Evolutionary conservation across 208 protist species (phyloP).

Genomic region (Acanthamoeba lenticulata): DNA sequence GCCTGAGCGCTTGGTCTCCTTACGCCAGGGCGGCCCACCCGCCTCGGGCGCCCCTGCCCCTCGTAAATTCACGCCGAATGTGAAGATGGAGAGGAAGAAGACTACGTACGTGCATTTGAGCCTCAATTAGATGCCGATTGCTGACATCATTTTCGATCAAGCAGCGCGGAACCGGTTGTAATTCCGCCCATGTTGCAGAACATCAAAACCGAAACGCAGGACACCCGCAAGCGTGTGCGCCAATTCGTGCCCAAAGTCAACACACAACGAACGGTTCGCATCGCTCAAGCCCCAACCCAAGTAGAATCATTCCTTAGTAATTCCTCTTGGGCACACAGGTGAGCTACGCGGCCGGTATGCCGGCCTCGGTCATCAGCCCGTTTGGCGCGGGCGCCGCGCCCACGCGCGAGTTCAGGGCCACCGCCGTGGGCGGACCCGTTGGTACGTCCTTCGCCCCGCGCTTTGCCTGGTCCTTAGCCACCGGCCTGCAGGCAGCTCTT

Average conservation of each 20-base stretch:
- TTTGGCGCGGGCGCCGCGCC: neutral
- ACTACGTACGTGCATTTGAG: conserved; percentile 21
- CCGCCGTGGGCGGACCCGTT: neutral
- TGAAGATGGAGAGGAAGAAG: conserved; percentile 46
- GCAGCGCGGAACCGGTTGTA: neutral
- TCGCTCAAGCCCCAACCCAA: no score
- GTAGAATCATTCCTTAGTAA: no score
- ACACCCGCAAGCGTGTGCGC: conserved; percentile 30
- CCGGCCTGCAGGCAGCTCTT: no score
- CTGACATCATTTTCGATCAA: no score
- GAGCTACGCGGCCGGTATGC: conserved; percentile 41
- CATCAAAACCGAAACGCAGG: conserved; percentile 31
- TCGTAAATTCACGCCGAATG: conserved; percentile 32
- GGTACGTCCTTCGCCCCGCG: neutral
- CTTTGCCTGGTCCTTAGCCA: no score
- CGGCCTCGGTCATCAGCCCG: conserved; percentile 27
- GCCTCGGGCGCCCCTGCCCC: neutral
- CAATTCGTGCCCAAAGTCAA: conserved; percentile 6
- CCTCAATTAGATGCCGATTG: no score
- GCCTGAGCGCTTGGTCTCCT: conserved; percentile 12
- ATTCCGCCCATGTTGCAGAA: conserved; percentile 44
- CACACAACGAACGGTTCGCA: conserved; percentile 9
- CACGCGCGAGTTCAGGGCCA: neutral
- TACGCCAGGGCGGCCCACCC: neutral
- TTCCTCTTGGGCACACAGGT: no score